phyloP scores from a whole-genome alignment of 768 basidiomycete species.

The Plicaturopsis crispa region DNA sequence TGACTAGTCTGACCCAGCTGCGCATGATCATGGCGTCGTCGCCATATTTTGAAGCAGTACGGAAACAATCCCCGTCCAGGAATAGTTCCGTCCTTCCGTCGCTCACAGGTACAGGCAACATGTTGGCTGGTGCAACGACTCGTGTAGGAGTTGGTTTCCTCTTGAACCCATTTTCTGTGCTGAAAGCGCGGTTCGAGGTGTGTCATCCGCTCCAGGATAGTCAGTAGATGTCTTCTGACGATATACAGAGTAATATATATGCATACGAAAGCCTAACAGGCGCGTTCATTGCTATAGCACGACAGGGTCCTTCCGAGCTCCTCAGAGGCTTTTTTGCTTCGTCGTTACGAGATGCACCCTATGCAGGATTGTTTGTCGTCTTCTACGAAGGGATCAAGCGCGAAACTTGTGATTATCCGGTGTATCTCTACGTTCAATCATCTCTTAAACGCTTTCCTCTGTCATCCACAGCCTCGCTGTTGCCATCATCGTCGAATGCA shows the following conservation, averaged over 20 bases:
- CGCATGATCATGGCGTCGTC: conserved; percentile 70
- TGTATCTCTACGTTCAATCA: conserved; percentile 3
- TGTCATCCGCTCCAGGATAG: conserved; percentile 10
- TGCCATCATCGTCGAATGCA: conserved; percentile 32
- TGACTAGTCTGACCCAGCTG: conserved; percentile 78
- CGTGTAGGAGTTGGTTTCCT: conserved; percentile 77
- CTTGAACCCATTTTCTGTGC: conserved; percentile 83
- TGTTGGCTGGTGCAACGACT: conserved; percentile 78
- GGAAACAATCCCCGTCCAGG: conserved; percentile 16
- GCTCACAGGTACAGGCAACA: conserved; percentile 72
- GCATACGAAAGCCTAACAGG: conserved; percentile 54
- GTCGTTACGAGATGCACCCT: conserved; percentile 89
- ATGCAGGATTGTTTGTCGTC: conserved; percentile 84
- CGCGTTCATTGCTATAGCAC: conserved; percentile 52
- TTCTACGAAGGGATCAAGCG: conserved; percentile 85
- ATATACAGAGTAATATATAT: conserved; percentile 68
- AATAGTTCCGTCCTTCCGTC: conserved; percentile 55
- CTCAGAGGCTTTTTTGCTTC: conserved; percentile 84
- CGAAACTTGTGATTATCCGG: conserved; percentile 44
- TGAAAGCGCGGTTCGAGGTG: conserved; percentile 92
- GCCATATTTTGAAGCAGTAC: conserved; percentile 50
- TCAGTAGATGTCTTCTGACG: conserved; percentile 4
- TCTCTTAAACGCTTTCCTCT: conserved; percentile 8
- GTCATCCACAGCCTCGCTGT: conserved; percentile 30
- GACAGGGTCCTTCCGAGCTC: conserved; percentile 72